Percentiles rank a stretch among this genome's conserved stretches.
Evolutionary conservation across 2,329 filamentous ascomycete species (phyloP).

Genomic region (Hypoxylon sp.): DNA sequence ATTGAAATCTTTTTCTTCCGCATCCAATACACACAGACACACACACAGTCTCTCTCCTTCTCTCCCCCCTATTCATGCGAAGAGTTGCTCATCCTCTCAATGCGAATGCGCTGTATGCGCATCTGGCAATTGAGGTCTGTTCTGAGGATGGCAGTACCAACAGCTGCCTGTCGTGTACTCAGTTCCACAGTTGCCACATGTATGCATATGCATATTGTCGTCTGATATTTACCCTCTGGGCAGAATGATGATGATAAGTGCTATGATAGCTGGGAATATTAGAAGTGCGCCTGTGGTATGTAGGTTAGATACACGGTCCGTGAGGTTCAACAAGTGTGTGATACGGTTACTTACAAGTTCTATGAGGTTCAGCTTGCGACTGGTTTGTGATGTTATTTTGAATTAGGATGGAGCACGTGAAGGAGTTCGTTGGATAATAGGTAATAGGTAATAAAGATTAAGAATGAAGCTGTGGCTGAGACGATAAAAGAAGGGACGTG

Average conservation of each 20-base stretch:
- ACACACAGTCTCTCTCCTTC: neutral
- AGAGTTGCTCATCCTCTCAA: conserved; percentile 22
- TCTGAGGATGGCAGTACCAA: conserved; percentile 58
- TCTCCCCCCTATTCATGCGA: conserved; percentile 19
- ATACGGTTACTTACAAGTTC: conserved; percentile 32
- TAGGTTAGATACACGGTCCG: conserved; percentile 20
- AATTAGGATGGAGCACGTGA: conserved; percentile 25
- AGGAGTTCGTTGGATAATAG: conserved; percentile 26
- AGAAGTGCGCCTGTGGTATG: conserved; percentile 12
- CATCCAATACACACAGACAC: neutral
- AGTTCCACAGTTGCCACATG: conserved; percentile 56
- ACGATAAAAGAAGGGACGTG: conserved; percentile 28
- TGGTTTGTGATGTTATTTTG: conserved; percentile 17
- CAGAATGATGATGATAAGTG: conserved; percentile 16
- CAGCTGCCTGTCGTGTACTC: conserved; percentile 56
- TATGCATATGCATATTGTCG: conserved; percentile 54
- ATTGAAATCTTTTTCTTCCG: conserved; percentile 35
- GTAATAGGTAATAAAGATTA: conserved; percentile 5
- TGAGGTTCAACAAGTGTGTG: conserved; percentile 1
- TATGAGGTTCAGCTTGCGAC: conserved; percentile 22
- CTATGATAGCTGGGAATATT: conserved; percentile 14
- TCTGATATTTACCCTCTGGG: conserved; percentile 28
- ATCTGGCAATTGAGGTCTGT: conserved; percentile 44
- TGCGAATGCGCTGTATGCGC: conserved; percentile 35
- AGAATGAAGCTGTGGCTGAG: conserved; percentile 29